Base-by-base conservation (phyloP, 192 early-diverging fungal genomes). In the Backusella circina region DNA sequence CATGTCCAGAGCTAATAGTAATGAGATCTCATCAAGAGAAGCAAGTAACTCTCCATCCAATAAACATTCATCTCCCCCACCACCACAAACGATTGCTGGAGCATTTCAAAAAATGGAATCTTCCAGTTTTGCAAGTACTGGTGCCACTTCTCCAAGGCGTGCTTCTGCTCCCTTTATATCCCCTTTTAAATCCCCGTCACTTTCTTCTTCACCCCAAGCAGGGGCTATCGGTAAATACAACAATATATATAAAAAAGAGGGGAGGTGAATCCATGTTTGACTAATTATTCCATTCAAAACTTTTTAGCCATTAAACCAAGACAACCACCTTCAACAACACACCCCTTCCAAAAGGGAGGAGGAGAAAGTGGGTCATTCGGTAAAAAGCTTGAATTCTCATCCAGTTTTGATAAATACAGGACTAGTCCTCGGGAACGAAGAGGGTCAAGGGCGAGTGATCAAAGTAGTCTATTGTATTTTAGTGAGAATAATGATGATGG, bases 181-280 rank as follows among this genome's bases (percentile, higher is more conserved):
- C 2, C 79, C 79, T 5, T 81, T 81, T 73, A 81, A 81, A 67
- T 81, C 79, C 12, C 79, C 79, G 0, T 81, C 75, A 12, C 47
- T 81, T 41, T 76, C 79, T n/a, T 76, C 73, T n/a, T 71, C 79
- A 31, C 79, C 79, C 4, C 79, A 80, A 65, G 75, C 65, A 23
- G 75, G 67, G 13, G 26, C 39, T 3, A 47, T 68, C 1, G 66
- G 75, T 73, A 75, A 79, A 41, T 70, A 15, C 3, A 39, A 16
- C 15, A 61, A 8, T 5, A 44, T 44, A 12, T 12, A 44, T 44
- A 15, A 61, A 61, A 10, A 23, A 61, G 12, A 16, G 3, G 15
- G 39, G n/a, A n/a, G 15, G 39, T 16, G 3, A 41, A 41, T 41
- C 3, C 1, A 61, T 61, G 12, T 28, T 57, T 23, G 15, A 41